Evolutionary conservation across 1,284 basidiomycete species (phyloP), one percentile per base, ranked within the genome.

Genomic region (Sphagnurus paluster): DNA sequence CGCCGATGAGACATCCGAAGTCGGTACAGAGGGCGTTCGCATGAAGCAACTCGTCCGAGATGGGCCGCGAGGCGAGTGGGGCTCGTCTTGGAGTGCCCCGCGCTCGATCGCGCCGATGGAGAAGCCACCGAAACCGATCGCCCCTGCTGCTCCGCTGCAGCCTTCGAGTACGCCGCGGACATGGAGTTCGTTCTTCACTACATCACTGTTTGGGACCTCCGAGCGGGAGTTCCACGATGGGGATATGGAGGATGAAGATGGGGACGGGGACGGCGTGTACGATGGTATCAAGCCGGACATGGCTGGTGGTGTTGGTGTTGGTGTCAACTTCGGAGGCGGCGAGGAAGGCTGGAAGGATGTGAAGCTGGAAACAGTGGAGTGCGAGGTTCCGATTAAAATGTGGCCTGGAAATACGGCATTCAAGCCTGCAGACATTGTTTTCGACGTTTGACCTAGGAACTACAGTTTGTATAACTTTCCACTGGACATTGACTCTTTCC

Each of bases 371-470:
- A 88, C 84, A 49, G 90, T 97, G 14, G 92, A 95, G 62, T 95
- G 93, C 58, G 87, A 91, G 64, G 85, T 97, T 39, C 91, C 91
- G n/a, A 81, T 97, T 46, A 81, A 70, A 56, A 87, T 95, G 3
- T 90, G 88, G 75, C 85, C 93, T 11, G 90, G 90, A 20, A 93
- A 93, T 65, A 94, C 93, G 6, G 88, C 87, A 41, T 94, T 91
- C 67, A 83, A 81, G 65, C 82, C 89, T n/a, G 71, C 79, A 56
- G 83, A 88, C 52, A 80, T 88, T 11, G 79, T 87, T 25, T 90
- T 90, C 62, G 82, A 87, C 59, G 81, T 88, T n/a, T 87, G 61
- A 69, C 3, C 39, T 23, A 20, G 10, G 29, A 17, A 21, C 24
- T 17, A 33, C 26, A 33, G 20, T 17, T 8, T 37, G 32, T 30